phyloP scores from a whole-genome alignment of 805 yeast genomes.

The Blastobotrys attinorum region DNA sequence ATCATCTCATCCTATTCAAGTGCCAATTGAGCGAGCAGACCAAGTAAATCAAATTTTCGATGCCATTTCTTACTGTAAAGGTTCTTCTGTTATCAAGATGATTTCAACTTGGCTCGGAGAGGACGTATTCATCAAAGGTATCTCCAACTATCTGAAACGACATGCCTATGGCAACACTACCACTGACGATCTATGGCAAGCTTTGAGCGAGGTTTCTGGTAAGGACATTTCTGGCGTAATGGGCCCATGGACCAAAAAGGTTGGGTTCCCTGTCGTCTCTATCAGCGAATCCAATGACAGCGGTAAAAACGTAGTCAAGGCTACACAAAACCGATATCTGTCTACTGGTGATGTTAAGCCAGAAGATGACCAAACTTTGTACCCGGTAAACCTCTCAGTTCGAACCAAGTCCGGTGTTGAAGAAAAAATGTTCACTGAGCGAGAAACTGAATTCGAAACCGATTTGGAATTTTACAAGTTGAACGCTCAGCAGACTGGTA shows the following conservation, averaged over 20 bases:
- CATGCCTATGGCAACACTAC: conserved; percentile 65
- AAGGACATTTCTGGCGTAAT: conserved; percentile 51
- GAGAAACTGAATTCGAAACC: conserved; percentile 40
- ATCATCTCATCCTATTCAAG: conserved; percentile 73
- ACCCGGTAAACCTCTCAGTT: conserved; percentile 51
- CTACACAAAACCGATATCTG: conserved; percentile 55
- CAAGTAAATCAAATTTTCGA: conserved; percentile 81
- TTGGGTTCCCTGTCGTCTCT: conserved; percentile 64
- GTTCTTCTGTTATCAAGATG: conserved; percentile 74
- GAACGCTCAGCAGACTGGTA: conserved; percentile 54
- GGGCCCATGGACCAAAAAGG: conserved; percentile 63
- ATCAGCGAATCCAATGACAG: conserved; percentile 39
- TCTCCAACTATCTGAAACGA: conserved; percentile 55
- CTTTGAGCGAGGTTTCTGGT: conserved; percentile 56
- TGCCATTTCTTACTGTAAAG: conserved; percentile 72
- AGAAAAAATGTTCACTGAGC: conserved; percentile 44
- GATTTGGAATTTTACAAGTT: conserved; percentile 43
- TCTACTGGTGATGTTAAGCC: conserved; percentile 51
- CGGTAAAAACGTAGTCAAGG: conserved; percentile 28
- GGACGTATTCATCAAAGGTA: conserved; percentile 64
- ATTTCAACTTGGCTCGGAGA: conserved; percentile 62
- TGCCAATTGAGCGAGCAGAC: conserved; percentile 67
- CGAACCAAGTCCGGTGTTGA: conserved; percentile 52
- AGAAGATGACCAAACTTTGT: conserved; percentile 46
- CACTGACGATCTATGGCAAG: conserved; percentile 65